phyloP scores from a whole-genome alignment of 371 early-diverging fungal species.

The Apophysomyces trapeziformis region DNA sequence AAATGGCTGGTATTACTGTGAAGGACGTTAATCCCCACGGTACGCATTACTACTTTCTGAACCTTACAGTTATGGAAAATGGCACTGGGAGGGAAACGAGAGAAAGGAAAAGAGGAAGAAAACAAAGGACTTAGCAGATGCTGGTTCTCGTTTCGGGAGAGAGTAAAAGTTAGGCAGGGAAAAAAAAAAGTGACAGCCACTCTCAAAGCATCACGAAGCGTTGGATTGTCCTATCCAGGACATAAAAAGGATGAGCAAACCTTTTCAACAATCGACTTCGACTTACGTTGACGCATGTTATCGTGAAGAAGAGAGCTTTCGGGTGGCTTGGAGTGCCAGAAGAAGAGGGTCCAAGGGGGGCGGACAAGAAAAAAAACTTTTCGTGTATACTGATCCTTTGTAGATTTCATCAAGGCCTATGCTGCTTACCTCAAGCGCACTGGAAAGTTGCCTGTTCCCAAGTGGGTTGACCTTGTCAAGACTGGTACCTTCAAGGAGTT shows the following conservation, averaged over 20 bases:
- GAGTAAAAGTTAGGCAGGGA: not conserved
- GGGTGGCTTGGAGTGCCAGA: constrained; percentile 30
- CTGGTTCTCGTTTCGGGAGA: not conserved
- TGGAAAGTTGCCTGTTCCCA: constrained; percentile 97
- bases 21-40: constrained; percentile 96
- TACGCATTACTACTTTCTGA: constrained; percentile 22
- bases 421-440: constrained; percentile 97
- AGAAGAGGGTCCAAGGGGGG: not conserved
- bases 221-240: not conserved
- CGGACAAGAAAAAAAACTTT: constrained; percentile 7
- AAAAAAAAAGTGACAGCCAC: not conserved
- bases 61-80: not conserved
- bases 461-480: constrained; percentile 98
- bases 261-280: not conserved
- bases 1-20: constrained; percentile 85
- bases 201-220: not conserved
- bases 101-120: constrained; percentile 7
- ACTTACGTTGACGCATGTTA: not conserved
- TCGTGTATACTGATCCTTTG: not conserved
- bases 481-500: constrained; percentile 96
- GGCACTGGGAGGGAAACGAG: constrained; percentile 12
- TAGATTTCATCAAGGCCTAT: constrained; percentile 94
- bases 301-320: constrained; percentile 7
- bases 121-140: not conserved
- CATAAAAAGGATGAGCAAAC: constrained; percentile 4